phyloP scores from a whole-genome alignment of 345 rosid species.

The Eucalyptus cloeziana region DNA sequence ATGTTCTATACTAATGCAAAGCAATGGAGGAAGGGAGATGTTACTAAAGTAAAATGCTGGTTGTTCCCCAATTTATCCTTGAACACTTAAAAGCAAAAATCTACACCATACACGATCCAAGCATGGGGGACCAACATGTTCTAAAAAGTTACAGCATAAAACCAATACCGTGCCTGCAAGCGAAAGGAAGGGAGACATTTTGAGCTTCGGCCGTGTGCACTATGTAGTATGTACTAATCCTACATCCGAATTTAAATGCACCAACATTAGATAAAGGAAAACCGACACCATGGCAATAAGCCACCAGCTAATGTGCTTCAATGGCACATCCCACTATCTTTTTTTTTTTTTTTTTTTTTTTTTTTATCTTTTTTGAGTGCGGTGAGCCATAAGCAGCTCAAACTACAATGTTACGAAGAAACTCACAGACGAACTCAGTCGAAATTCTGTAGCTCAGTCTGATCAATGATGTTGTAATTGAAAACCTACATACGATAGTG shows the following conservation, averaged over 20 bases:
- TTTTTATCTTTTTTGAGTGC: neutral
- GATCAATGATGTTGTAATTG: neutral
- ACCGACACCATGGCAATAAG: neutral
- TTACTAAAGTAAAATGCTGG: too few species aligned
- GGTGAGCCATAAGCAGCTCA: neutral
- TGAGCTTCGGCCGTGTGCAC: conserved; percentile 77
- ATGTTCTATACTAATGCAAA: too few species aligned
- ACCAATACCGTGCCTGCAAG: conserved; percentile 89
- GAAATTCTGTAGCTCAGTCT: neutral
- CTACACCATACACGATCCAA: neutral
- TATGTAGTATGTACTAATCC: conserved; percentile 70
- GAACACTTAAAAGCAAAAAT: neutral
- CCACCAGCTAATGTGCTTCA: neutral
- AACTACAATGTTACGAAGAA: neutral
- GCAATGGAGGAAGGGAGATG: too few species aligned
- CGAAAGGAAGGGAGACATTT: conserved; percentile 74
- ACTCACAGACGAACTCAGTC: neutral
- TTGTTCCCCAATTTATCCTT: neutral
- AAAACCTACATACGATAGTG: neutral
- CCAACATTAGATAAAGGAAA: neutral
- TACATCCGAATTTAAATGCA: conserved; percentile 22
- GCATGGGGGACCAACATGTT: neutral
- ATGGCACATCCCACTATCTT: neutral
- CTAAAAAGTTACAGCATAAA: neutral
- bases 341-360: too few species aligned